Evolutionary conservation across 768 basidiomycete genomes (phyloP).

Genomic region (Megacollybia marginata): DNA sequence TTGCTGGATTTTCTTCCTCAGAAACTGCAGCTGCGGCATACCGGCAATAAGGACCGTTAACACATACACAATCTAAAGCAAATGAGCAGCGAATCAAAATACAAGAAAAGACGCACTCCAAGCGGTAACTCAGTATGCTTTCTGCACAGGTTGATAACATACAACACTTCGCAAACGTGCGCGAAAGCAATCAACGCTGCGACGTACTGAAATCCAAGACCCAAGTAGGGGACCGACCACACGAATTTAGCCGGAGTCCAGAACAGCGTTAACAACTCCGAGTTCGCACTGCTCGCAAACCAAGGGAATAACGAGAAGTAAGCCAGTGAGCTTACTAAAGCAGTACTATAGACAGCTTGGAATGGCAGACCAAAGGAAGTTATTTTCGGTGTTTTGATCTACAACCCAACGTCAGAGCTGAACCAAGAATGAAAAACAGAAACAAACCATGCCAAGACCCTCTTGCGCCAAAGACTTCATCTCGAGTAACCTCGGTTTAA

Average conservation of each 20-base stretch:
- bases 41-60: slow-evolving; percentile 44
- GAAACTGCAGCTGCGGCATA: slow-evolving; percentile 42
- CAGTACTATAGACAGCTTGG: slow-evolving; percentile 8
- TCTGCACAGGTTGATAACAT: slow-evolving; percentile 37
- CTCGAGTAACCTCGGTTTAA: slow-evolving; percentile 68
- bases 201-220: slow-evolving; percentile 6
- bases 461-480: slow-evolving; percentile 83
- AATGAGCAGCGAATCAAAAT: neutral
- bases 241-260: slow-evolving; percentile 18
- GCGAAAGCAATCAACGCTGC: slow-evolving; percentile 9
- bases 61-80: slow-evolving; percentile 44
- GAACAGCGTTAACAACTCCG: slow-evolving; percentile 19
- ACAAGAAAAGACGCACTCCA: slow-evolving; percentile 18
- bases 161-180: slow-evolving; percentile 43
- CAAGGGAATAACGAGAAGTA: slow-evolving; percentile 18
- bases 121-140: slow-evolving; percentile 43
- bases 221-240: slow-evolving; percentile 17
- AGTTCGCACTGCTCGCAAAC: slow-evolving; percentile 24
- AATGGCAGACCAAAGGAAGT: slow-evolving; percentile 43
- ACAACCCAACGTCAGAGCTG: neutral
- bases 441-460: slow-evolving; percentile 69
- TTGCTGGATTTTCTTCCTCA: slow-evolving; percentile 53
- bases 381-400: slow-evolving; percentile 62
- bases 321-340: slow-evolving; percentile 5
- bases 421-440: neutral